phyloP scores from a whole-genome alignment of 1,284 basidiomycete genomes.

The Garcileccinum viscosum region DNA sequence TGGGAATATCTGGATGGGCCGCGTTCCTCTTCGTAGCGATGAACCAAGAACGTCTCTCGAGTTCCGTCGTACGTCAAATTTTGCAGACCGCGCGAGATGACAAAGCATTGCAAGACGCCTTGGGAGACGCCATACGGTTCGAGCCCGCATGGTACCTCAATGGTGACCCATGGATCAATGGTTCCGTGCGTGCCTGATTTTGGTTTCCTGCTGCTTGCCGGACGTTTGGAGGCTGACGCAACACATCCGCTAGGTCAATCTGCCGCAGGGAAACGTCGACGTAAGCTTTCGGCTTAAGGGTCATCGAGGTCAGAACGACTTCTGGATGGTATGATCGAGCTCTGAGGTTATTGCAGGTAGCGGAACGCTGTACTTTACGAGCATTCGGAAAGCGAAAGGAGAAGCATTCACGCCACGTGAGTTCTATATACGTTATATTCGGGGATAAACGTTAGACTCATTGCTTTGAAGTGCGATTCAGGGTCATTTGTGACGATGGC shows the following conservation, averaged over 20 bases:
- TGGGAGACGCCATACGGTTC: conserved; percentile 74
- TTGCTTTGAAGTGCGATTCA: conserved; percentile 63
- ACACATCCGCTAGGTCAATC: conserved; percentile 58
- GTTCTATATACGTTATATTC: conserved; percentile 36
- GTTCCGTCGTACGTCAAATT: conserved; percentile 73
- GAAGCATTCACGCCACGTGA: conserved; percentile 69
- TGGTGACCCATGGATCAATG: conserved; percentile 74
- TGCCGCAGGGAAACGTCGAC: conserved; percentile 77
- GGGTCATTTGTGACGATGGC: conserved; percentile 71
- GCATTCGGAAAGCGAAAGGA: conserved; percentile 78
- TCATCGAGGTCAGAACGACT: conserved; percentile 56
- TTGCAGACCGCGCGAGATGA: conserved; percentile 63
- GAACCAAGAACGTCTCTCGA: conserved; percentile 80
- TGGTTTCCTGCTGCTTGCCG: neutral
- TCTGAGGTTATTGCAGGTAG: conserved; percentile 47
- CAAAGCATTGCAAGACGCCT: conserved; percentile 51
- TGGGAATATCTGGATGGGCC: conserved; percentile 69
- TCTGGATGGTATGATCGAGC: neutral
- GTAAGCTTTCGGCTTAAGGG: conserved; percentile 77
- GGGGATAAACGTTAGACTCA: neutral
- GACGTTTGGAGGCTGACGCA: neutral
- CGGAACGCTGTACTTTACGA: conserved; percentile 82
- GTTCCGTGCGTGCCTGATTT: conserved; percentile 54
- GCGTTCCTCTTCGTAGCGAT: conserved; percentile 71
- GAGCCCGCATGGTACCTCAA: conserved; percentile 81